Conservation (phyloP, 2,329 filamentous ascomycete genomes). For the Penicillium sp. region DNA sequence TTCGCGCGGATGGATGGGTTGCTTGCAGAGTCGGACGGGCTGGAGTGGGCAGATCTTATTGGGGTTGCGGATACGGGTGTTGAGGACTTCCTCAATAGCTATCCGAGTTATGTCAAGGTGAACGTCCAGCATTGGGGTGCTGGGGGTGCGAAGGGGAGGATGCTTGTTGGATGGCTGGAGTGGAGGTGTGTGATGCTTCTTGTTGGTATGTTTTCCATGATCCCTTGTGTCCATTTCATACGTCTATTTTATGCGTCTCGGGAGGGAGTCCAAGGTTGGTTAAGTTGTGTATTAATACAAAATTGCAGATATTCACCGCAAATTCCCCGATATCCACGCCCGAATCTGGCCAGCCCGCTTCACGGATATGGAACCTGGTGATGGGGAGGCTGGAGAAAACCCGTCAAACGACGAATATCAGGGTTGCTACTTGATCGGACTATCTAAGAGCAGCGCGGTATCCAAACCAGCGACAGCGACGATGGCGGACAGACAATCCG, state of each 20-base stretch:
- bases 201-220: constrained; percentile 7
- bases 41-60: background rate
- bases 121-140: constrained; percentile 17
- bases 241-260: too few relatives aligned
- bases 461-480: background rate
- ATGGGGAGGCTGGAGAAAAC: background rate
- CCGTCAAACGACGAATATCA: constrained; percentile 1
- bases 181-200: constrained; percentile 17
- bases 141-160: background rate
- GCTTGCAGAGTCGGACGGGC: background rate
- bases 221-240: too few relatives aligned
- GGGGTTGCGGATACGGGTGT: background rate
- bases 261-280: too few relatives aligned
- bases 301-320: background rate
- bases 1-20: background rate
- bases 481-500: constrained; percentile 4
- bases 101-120: constrained; percentile 11
- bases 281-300: too few relatives aligned
- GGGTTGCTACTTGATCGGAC: constrained; percentile 15
- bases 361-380: constrained; percentile 1
- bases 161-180: constrained; percentile 15
- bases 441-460: background rate
- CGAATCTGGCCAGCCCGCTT: constrained; percentile 17
- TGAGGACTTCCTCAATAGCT: constrained; percentile 6
- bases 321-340: constrained; percentile 14